Evolutionary conservation across 176 grass and related monocot species (phyloP).

Genomic region (Cymbopogon citratus): DNA sequence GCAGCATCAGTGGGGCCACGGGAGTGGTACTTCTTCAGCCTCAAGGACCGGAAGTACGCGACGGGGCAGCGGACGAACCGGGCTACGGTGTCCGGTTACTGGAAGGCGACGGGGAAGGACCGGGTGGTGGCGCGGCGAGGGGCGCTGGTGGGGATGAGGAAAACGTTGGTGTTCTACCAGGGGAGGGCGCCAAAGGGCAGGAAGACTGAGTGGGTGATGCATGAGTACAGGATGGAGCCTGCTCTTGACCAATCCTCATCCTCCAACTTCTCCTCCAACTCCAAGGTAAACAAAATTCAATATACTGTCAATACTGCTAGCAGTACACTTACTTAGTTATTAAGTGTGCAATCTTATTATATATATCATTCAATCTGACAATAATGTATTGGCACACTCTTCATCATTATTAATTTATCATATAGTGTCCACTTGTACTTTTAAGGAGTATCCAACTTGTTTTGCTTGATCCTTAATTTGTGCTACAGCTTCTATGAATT

Average conservation of each 20-base stretch:
- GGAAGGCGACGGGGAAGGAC: conserved; percentile 96
- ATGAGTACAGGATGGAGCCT: conserved; percentile 77
- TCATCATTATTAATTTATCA: not conserved
- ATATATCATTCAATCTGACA: not conserved
- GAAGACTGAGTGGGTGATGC: conserved; percentile 98
- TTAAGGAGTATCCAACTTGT: not conserved
- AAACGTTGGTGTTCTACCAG: conserved; percentile 90
- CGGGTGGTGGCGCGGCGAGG: conserved; percentile 38
- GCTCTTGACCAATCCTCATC: not conserved
- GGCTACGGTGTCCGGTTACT: conserved; percentile 66
- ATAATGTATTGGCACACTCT: not conserved
- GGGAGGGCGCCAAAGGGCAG: conserved; percentile 85
- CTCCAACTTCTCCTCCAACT: conserved; percentile 1
- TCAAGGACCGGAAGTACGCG: conserved; percentile 73
- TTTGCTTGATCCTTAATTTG: not conserved
- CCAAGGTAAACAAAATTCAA: conserved; percentile 37
- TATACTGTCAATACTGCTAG: no score
- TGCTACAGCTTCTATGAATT: not conserved
- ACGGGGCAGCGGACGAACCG: conserved; percentile 84
- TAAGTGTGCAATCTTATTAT: no score
- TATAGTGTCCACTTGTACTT: not conserved
- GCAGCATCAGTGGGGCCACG: conserved; percentile 38
- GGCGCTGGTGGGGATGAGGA: conserved; percentile 63
- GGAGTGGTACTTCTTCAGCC: conserved; percentile 92
- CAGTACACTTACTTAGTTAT: no score